Evolutionary conservation across 192 early-diverging fungal species (phyloP).

Genomic region (Dimargaris verticillata): DNA sequence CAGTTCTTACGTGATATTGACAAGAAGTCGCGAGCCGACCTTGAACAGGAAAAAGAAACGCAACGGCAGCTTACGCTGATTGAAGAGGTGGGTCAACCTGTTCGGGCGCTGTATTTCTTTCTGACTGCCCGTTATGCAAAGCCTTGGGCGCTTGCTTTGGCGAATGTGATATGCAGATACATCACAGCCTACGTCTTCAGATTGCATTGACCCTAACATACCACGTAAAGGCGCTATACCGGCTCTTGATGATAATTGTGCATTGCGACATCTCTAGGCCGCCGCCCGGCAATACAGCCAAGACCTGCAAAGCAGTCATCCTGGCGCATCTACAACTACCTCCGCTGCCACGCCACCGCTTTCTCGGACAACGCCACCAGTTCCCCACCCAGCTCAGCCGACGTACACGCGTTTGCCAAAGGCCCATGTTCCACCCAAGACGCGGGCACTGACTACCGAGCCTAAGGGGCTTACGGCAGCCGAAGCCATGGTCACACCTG

Average conservation of each 20-base stretch:
- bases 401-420: too few species aligned
- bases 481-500: neutral
- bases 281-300: too few species aligned
- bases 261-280: too few species aligned
- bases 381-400: too few species aligned
- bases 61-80: constrained; percentile 48
- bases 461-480: too few species aligned
- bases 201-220: neutral
- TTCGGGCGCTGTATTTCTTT: neutral
- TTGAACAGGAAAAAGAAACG: constrained; percentile 35
- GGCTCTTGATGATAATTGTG: neutral
- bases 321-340: too few species aligned
- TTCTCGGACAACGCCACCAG: too few species aligned
- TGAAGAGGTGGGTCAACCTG: constrained; percentile 23
- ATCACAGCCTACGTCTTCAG: neutral
- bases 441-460: too few species aligned
- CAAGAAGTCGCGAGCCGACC: constrained; percentile 31
- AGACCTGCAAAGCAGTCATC: too few species aligned
- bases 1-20: constrained; percentile 50
- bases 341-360: too few species aligned
- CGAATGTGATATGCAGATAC: neutral
- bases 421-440: too few species aligned
- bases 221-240: neutral
- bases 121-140: neutral
- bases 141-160: neutral